Evolutionary conservation across 2,329 filamentous ascomycete species (phyloP).

Genomic region (Knoxdaviesia capensis): DNA sequence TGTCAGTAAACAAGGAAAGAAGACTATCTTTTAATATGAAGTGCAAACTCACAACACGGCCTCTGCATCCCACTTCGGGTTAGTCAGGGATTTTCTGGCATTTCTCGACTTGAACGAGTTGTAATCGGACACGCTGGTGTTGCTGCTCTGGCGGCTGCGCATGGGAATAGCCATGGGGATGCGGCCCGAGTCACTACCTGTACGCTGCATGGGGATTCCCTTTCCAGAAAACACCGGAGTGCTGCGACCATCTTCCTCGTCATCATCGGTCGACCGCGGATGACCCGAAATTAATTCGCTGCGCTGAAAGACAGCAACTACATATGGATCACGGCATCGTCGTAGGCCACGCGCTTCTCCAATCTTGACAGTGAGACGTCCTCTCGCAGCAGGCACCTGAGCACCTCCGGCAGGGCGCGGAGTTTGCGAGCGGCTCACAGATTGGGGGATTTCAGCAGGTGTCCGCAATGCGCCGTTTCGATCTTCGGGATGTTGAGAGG

Average conservation of each 20-base stretch:
- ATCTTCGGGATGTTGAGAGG: too few species aligned
- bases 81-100: constrained; percentile 41
- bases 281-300: constrained; percentile 90
- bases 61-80: constrained; percentile 89
- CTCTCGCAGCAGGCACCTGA: constrained; percentile 53
- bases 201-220: constrained; percentile 42
- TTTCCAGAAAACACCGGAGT: constrained; percentile 22
- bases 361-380: constrained; percentile 79
- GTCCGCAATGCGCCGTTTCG: too few species aligned
- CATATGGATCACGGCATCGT: constrained; percentile 75
- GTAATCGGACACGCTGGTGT: constrained; percentile 61
- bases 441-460: too few species aligned
- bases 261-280: constrained; percentile 42
- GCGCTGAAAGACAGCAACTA: constrained; percentile 90
- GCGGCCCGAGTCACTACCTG: constrained; percentile 63
- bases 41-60: constrained; percentile 69
- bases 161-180: constrained; percentile 87
- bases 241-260: constrained; percentile 29
- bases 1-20: not conserved
- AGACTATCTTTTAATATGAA: not conserved
- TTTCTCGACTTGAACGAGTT: constrained; percentile 38
- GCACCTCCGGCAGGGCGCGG: constrained; percentile 29
- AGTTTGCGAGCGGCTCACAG: constrained; percentile 30
- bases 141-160: constrained; percentile 90
- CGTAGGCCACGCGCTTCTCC: constrained; percentile 65